phyloP scores from a whole-genome alignment of 2,329 filamentous ascomycete genomes.

The Talaromyces funiculosus region DNA sequence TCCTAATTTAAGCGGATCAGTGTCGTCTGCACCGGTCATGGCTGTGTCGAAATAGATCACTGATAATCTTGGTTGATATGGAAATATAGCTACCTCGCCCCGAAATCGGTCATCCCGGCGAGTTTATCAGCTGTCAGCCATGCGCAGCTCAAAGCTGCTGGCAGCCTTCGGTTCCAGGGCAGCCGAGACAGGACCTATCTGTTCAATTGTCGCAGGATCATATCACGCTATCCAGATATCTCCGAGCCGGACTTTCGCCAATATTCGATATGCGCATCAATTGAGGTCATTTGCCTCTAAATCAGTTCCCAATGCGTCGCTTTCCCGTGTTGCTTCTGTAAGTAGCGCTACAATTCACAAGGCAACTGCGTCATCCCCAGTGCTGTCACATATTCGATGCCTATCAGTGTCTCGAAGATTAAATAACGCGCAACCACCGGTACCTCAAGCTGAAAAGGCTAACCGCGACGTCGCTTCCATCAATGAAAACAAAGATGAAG shows the following conservation, averaged over 20 bases:
- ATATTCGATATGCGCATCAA: constrained; percentile 19
- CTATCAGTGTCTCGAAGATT: constrained; percentile 25
- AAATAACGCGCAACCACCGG: constrained; percentile 23
- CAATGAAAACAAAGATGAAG: constrained; percentile 50
- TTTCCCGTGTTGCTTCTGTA: constrained; percentile 12
- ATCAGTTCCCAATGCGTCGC: constrained; percentile 1
- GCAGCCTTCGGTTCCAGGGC: constrained; percentile 25
- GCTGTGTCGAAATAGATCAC: constrained; percentile 10
- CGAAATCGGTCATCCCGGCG: constrained; percentile 24
- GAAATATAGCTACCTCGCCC: constrained; percentile 20
- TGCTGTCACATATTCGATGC: constrained; percentile 22
- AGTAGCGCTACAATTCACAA: not conserved
- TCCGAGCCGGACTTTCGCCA: not conserved
- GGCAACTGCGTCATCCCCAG: constrained; percentile 5
- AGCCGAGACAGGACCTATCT: constrained; percentile 1
- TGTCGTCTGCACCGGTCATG: constrained; percentile 17
- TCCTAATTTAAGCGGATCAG: not conserved
- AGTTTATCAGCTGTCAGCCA: constrained; percentile 25
- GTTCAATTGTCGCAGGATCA: not conserved
- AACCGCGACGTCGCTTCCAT: constrained; percentile 33
- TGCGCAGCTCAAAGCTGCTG: constrained; percentile 40
- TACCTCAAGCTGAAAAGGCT: constrained; percentile 15
- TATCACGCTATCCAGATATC: not conserved
- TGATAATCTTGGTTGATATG: constrained; percentile 26
- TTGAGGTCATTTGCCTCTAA: constrained; percentile 16